Conservation (phyloP, 352 stramenopile species). For the Plasmopara muralis region DNA sequence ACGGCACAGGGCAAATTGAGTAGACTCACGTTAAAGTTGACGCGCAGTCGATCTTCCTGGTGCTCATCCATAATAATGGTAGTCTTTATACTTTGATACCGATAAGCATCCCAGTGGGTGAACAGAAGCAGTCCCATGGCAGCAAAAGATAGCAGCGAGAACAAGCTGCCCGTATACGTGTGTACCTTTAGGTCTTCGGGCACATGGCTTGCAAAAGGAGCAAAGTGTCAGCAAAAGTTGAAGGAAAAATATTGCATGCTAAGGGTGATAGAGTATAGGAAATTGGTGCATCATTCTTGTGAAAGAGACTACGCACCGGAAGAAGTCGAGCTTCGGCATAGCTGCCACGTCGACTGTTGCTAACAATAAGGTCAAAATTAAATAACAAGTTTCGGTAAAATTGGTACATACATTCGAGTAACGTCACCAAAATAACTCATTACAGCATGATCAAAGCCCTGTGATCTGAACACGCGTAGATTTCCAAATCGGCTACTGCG, state of each 20-base stretch:
- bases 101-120: conserved; percentile 53
- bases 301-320: conserved; percentile 35
- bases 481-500: too few species aligned
- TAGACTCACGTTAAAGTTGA: conserved; percentile 84
- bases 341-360: conserved; percentile 24
- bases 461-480: too few species aligned
- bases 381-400: background rate
- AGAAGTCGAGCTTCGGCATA: conserved; percentile 49
- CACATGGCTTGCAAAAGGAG: conserved; percentile 38
- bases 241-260: background rate
- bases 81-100: conserved; percentile 36
- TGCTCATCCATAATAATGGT: conserved; percentile 66
- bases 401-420: background rate
- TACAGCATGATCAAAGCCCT: too few species aligned
- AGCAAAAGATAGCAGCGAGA: conserved; percentile 59
- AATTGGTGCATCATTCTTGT: background rate
- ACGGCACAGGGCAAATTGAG: conserved; percentile 61
- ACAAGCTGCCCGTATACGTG: conserved; percentile 50
- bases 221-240: conserved; percentile 3
- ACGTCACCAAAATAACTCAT: too few species aligned
- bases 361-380: background rate
- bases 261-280: background rate
- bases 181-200: conserved; percentile 69
- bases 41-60: conserved; percentile 72
- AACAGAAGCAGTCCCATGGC: conserved; percentile 49